A percentile compares a stretch with the other conserved stretches of the same genome.
Evolutionary conservation across 805 yeast species (phyloP).

Genomic region (Pichia pseudocactophila): DNA sequence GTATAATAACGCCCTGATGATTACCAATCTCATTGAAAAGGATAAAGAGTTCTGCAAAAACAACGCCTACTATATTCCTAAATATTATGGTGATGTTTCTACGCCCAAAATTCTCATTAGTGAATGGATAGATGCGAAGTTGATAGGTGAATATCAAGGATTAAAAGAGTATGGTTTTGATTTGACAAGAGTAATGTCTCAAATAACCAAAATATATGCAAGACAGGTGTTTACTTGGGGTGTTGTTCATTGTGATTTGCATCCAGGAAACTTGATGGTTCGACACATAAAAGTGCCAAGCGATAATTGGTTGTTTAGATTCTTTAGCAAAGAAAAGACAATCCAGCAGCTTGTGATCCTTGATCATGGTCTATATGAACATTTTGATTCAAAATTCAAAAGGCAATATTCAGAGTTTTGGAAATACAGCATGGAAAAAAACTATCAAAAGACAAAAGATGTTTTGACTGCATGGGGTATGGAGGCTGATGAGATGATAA

Average conservation of each 20-base stretch:
- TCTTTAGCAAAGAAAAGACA: constrained; percentile 11
- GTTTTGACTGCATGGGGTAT: constrained; percentile 62
- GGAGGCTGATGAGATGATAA: constrained; percentile 51
- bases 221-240: constrained; percentile 61
- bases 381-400: constrained; percentile 41
- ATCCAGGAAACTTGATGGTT: constrained; percentile 68
- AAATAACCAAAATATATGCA: constrained; percentile 42
- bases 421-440: constrained; percentile 49
- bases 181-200: constrained; percentile 35
- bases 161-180: constrained; percentile 34
- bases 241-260: constrained; percentile 67
- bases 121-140: constrained; percentile 73
- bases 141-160: constrained; percentile 39
- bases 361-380: constrained; percentile 69
- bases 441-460: constrained; percentile 36
- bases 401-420: constrained; percentile 53
- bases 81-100: constrained; percentile 36
- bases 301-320: constrained; percentile 3
- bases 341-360: constrained; percentile 54
- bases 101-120: constrained; percentile 46
- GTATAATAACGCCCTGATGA: constrained; percentile 38
- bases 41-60: constrained; percentile 32
- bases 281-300: constrained; percentile 25
- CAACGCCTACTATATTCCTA: constrained; percentile 46
- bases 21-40: constrained; percentile 29